Base-by-base conservation (phyloP, 2,329 filamentous ascomycete genomes). In the Clonostachys solani region DNA sequence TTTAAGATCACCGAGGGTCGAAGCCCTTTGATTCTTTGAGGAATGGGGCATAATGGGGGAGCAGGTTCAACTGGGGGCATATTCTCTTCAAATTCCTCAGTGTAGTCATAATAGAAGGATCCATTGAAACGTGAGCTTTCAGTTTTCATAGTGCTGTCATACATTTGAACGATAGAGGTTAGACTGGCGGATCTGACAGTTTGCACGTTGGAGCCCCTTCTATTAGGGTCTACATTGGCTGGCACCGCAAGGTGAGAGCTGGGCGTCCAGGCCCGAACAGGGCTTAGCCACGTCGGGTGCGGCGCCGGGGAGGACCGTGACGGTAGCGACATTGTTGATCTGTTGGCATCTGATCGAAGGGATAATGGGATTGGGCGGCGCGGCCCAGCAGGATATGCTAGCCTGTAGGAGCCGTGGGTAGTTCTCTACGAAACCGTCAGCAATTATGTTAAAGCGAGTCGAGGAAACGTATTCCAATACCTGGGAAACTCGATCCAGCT, bases 71-170 rank as follows among this genome's bases (percentile, higher is more conserved):
- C 43, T 7, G 44, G 54, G 33, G 56, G 49, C 17, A 50, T 47
- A 16, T 56, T 59, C 41, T 57, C 62, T 16, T 76, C 72, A 45
- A 78, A 78, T 4, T 68, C 71, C 52, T 79, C 76, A 16, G 66
- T 73, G 54, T 79, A 79, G 54, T 80, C 76, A 50, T 79, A 78
- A 54, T 77, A 79, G 37, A 72, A 65, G 40, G 71, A 63, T 49
- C 56, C 35, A 54, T 47, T 42, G 61, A 53, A 50, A 33, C 56
- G 49, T 35, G 56, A 60, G 5, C 55, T 59, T 53, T 53, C 17
- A 54, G 59, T 40, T 59, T 62, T 46, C 55, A 45, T 15, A 55
- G 51, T 17, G 52, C 49, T 6, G 59, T 60, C 61, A 45, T 78
- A 76, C 66, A 75, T 72, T 48, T 76, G 72, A 12, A 73, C 67